Conservation (phyloP, 805 yeast species). For the Tetrapisispora nanseiensis region DNA sequence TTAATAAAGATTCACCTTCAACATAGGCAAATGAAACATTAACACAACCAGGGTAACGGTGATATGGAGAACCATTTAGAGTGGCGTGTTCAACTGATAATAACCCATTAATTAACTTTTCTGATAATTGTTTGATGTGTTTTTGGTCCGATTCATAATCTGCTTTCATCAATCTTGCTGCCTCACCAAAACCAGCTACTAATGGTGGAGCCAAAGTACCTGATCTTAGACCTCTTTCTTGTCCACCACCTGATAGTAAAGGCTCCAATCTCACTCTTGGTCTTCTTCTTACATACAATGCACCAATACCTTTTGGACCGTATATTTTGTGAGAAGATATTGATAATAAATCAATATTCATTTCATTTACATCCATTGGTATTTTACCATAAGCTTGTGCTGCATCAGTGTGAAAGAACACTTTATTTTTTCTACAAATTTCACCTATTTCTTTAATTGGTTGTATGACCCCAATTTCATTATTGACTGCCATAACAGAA, state of each 20-base stretch:
- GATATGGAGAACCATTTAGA: constrained; percentile 70
- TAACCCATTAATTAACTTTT: constrained; percentile 62
- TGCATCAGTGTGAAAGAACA: constrained; percentile 94
- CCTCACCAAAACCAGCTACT: constrained; percentile 94
- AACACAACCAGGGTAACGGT: constrained; percentile 87
- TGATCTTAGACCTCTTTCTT: constrained; percentile 94
- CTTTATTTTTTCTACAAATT: constrained; percentile 76
- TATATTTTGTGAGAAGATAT: constrained; percentile 93
- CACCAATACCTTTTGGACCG: constrained; percentile 98
- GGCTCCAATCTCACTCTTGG: constrained; percentile 97
- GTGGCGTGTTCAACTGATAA: constrained; percentile 80
- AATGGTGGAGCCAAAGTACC: constrained; percentile 97
- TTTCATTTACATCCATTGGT: constrained; percentile 82
- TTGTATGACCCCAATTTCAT: constrained; percentile 96
- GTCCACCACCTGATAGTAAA: constrained; percentile 94
- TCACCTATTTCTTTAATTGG: constrained; percentile 90
- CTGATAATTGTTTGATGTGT: constrained; percentile 63
- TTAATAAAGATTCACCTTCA: constrained; percentile 93
- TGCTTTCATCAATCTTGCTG: constrained; percentile 68
- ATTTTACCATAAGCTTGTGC: constrained; percentile 97
- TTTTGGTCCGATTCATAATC: constrained; percentile 67
- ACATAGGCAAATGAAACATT: constrained; percentile 94
- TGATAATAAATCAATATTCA: constrained; percentile 87
- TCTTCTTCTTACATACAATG: constrained; percentile 89
- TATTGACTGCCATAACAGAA: constrained; percentile 93